Base-by-base conservation (phyloP, 2,329 filamentous ascomycete genomes). In the Ceratocystis destructans region DNA sequence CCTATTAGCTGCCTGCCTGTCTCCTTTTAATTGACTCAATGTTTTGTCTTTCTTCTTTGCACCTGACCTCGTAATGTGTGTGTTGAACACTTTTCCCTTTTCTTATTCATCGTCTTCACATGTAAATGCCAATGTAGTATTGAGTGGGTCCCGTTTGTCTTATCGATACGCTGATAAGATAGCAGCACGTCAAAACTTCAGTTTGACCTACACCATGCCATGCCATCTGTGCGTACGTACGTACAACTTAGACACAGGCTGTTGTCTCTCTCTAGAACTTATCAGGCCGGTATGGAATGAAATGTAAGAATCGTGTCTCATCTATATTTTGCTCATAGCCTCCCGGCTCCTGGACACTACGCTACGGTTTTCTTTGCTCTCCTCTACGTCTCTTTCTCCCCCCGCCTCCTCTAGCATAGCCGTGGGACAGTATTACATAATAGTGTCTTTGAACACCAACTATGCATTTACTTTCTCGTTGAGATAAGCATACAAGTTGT, bases 391-490 rank as follows among this genome's bases (percentile, higher is more conserved):
- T 41, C 37, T 3, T 3, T 41, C 46, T 22, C 17, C 46, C 48
- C 48, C 15, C 5, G 12, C 28, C n/a, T 8, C n/a, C 8, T 53
- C 20, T 10, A 25, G 33, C 62, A 17, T 5, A 15, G 15, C 41
- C 22, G 20, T 45, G 7, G 20, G 31, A 22, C 17, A 62, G 25
- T 15, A 45, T 22, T 4, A 46, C 15, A 62, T 5, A 46, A 46
- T 5, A 33, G 2, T 33, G 28, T 59, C 28, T 59, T 64, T 31
- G 12, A 22, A 61, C 59, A 65, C 20, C 20, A 63, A 63, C 37
- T 22, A 44, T 41, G 45, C 57, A 59, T 48, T 46, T 63, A 53
- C 46, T 62, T 62, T 66, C 61, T 37, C 46, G 44, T 46, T 66
- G 57, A 63, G 62, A 44, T 66, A 22, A 63, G 62, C 28, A 28